Conservation (phyloP, 2,329 filamentous ascomycete species). For the Arthrobotrys conoides region DNA sequence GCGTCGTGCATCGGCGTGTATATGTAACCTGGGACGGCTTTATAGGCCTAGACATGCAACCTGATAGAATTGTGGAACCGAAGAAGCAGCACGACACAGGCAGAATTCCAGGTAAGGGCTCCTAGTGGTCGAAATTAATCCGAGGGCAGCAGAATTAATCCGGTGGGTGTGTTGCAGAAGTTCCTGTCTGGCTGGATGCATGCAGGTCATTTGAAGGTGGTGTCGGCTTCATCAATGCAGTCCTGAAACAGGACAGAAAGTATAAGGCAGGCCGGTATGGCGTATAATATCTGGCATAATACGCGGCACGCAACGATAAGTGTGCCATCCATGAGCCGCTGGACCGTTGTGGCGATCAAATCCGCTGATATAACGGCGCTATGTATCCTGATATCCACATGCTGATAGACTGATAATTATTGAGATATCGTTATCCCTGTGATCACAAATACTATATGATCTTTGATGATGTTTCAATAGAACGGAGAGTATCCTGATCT, state of each 20-base stretch:
- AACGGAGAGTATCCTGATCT: conserved; percentile 9
- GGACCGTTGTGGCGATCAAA: conserved; percentile 48
- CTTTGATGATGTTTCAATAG: conserved; percentile 39
- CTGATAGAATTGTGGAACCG: conserved; percentile 58
- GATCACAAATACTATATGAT: conserved; percentile 20
- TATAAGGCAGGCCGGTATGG: conserved; percentile 43
- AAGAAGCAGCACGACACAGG: conserved; percentile 49
- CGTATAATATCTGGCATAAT: conserved; percentile 46
- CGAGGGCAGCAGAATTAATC: conserved; percentile 58
- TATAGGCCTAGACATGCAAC: conserved; percentile 45
- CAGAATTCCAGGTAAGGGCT: conserved; percentile 56
- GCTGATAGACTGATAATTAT: conserved; percentile 44
- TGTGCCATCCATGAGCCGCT: conserved; percentile 50
- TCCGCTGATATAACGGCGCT: conserved; percentile 32
- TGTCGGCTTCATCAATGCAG: conserved; percentile 46
- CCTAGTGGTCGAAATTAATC: conserved; percentile 59
- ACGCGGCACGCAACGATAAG: conserved; percentile 43
- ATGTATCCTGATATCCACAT: conserved; percentile 34
- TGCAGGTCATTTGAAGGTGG: conserved; percentile 36
- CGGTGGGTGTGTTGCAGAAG: conserved; percentile 60
- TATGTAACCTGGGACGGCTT: conserved; percentile 35
- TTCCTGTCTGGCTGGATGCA: conserved; percentile 37
- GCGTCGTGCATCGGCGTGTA: conserved; percentile 19
- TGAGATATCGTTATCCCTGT: conserved; percentile 39
- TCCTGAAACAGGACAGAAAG: conserved; percentile 45